Evolutionary conservation across 2,329 filamentous ascomycete genomes (phyloP).

Genomic region (Truncatella angustata): DNA sequence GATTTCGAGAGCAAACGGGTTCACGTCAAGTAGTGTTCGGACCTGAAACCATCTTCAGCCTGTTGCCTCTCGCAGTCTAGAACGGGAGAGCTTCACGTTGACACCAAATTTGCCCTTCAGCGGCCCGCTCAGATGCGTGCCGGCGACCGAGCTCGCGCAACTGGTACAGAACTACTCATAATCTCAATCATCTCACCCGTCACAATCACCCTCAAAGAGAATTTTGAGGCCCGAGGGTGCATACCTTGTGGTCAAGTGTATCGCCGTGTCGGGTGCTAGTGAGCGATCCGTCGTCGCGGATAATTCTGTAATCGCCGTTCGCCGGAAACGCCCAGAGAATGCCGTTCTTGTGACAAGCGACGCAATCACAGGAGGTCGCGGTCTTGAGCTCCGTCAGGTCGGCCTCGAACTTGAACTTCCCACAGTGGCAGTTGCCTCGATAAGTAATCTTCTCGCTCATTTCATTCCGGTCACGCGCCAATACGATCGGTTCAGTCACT

Average conservation of each 20-base stretch:
- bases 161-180: background rate
- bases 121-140: background rate
- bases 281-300: background rate
- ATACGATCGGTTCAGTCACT: background rate
- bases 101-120: background rate
- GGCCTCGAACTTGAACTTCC: background rate
- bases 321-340: background rate
- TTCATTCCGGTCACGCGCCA: background rate
- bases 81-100: background rate
- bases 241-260: conserved; percentile 5
- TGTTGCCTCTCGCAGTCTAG: background rate
- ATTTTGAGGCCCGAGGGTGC: background rate
- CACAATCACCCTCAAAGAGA: background rate
- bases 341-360: conserved; percentile 1
- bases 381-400: background rate
- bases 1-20: background rate
- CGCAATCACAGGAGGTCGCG: background rate
- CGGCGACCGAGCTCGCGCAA: background rate
- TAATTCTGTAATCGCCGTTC: background rate
- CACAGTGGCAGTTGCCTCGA: conserved; percentile 2
- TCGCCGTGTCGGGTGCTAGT: background rate
- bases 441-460: conserved; percentile 1
- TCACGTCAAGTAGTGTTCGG: background rate
- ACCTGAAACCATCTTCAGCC: background rate
- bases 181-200: too few relatives aligned